phyloP scores from a whole-genome alignment of 2,329 filamentous ascomycete genomes.

The Aspergillus udagawae region DNA sequence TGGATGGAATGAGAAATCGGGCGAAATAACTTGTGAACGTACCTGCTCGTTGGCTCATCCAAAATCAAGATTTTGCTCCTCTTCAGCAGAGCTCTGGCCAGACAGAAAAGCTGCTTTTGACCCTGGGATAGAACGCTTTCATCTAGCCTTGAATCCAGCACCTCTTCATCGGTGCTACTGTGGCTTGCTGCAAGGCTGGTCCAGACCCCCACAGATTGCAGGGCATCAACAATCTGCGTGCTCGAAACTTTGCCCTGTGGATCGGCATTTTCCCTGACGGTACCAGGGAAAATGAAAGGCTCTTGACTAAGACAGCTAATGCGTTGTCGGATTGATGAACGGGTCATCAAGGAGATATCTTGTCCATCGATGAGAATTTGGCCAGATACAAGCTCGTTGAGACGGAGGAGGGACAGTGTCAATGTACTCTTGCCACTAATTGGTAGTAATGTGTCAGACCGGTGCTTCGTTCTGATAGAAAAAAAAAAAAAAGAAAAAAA shows the following conservation, averaged over 20 bases:
- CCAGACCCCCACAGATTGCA: conserved; percentile 23
- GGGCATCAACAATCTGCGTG: conserved; percentile 17
- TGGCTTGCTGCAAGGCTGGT: neutral
- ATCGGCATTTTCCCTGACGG: conserved; percentile 19
- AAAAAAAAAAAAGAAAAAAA: no score
- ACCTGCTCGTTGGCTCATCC: neutral
- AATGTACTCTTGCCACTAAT: conserved; percentile 1
- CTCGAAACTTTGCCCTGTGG: conserved; percentile 20
- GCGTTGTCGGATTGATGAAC: conserved; percentile 7
- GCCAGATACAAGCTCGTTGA: conserved; percentile 23
- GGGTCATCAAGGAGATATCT: conserved; percentile 17
- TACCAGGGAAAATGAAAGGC: conserved; percentile 19
- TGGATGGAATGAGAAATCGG: neutral
- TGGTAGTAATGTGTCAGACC: neutral
- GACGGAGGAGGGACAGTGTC: conserved; percentile 20
- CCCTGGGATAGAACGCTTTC: neutral
- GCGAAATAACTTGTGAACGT: neutral
- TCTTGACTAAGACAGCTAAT: conserved; percentile 26
- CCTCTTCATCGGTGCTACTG: neutral
- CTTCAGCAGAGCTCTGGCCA: neutral
- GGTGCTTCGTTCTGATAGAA: conserved; percentile 7
- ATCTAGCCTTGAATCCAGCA: neutral
- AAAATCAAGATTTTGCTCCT: neutral
- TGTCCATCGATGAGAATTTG: conserved; percentile 22
- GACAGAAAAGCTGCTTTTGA: neutral